Percentiles rank a stretch among this genome's conserved stretches.
Conservation (phyloP, 164 flowering plant species). For the Vitis cinerea region DNA sequence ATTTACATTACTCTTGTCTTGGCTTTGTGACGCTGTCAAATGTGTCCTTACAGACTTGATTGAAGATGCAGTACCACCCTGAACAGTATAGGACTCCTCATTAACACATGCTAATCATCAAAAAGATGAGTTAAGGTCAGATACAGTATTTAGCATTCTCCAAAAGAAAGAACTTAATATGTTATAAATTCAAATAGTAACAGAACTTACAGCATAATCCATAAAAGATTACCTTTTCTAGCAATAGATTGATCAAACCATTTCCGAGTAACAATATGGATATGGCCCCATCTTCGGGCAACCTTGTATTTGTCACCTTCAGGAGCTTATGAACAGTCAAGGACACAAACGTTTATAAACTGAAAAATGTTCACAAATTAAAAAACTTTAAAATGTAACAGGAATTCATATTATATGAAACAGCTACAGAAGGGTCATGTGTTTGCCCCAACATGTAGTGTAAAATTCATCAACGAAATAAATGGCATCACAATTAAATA, state of each 20-base stretch:
- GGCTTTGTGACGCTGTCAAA: constrained; percentile 26
- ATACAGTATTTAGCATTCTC: constrained; percentile 2
- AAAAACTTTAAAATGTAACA: constrained; percentile 4
- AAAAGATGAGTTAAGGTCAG: constrained; percentile 18
- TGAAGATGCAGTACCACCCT: constrained; percentile 41
- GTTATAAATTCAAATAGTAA: constrained; percentile 1
- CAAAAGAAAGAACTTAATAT: background rate
- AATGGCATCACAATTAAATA: too few relatives aligned
- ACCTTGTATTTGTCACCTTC: constrained; percentile 97
- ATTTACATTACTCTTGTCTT: constrained; percentile 32
- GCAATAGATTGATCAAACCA: constrained; percentile 86
- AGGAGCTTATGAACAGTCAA: constrained; percentile 71
- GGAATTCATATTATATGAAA: too few relatives aligned
- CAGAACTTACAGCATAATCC: background rate
- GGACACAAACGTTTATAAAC: constrained; percentile 27
- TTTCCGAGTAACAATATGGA: constrained; percentile 65
- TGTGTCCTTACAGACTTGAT: constrained; percentile 24
- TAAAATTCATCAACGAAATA: too few relatives aligned
- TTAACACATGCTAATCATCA: constrained; percentile 69
- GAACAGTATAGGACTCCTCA: constrained; percentile 83
- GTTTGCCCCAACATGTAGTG: too few relatives aligned
- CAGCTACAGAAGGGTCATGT: too few relatives aligned
- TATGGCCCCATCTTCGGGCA: constrained; percentile 83
- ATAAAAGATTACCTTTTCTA: constrained; percentile 57
- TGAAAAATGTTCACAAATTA: background rate